Evolutionary conservation across 2,329 filamentous ascomycete genomes (phyloP), one percentile per base, ranked within the genome.

Genomic region (Ophiostoma sp.): DNA sequence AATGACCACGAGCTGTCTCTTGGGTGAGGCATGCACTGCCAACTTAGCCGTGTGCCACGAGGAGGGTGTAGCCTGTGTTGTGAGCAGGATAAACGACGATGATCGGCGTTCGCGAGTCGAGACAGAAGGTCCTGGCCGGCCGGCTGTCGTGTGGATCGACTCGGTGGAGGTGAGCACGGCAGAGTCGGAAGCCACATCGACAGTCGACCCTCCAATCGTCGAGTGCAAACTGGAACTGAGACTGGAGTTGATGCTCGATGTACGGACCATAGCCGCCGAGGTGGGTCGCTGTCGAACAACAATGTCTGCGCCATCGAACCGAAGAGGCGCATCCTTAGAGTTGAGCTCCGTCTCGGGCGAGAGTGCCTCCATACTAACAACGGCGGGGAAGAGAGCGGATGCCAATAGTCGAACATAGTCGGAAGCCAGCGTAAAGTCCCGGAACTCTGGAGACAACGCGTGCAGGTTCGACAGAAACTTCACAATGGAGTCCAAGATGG

Each of bases 81-180:
- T 94, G 28, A 99, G 86, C 1, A 99, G 87, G 39, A 98, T 91
- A 80, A 98, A 99, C 0, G 95, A 98, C 0, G 95, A 98, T 1
- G 93, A 92, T 77, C 95, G 90, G 45, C 91, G 90, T 33, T 97
- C 85, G 25, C 90, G 89, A 7, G 90, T 88, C 0, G 50, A 36
- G 1, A 36, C 42, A 57, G 63, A 50, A 15, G 55, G 42, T 3
- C 70, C 73, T 7, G 73, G 42, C 6, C 55, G 2, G 79, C 45
- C 7, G 82, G 82, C n/a, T 82, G 82, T 22, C 12, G 52, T 42
- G n/a, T 39, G 68, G 25, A 72, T 6, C n/a, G 75, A 72, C 1
- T 75, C 87, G 66, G 81, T 84, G 76, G 85, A 85, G 55, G 89
- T 86, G 5, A 73, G 22, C 15, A 75, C 36, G 31, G 71, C 31